A percentile compares a stretch with the other conserved stretches of the same genome.
phyloP scores from a whole-genome alignment of 2,329 filamentous ascomycete genomes.

The Xylaria arbuscula region DNA sequence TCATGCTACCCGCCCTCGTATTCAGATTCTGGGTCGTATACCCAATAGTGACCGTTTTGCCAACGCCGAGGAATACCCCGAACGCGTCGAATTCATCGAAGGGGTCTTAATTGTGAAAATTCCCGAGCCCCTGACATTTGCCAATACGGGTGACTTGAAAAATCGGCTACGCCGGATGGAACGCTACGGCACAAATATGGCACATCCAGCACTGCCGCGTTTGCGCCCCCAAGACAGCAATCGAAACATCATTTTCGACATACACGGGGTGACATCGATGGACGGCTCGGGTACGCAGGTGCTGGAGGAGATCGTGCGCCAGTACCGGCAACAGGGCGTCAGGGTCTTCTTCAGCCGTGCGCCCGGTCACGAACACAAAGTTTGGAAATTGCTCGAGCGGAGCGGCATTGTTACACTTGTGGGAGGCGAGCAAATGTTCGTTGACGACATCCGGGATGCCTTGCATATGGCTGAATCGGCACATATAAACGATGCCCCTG shows the following conservation, averaged over 20 bases:
- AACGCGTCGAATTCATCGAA: conserved; percentile 86
- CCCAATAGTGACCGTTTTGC: conserved; percentile 86
- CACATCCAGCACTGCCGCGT: conserved; percentile 87
- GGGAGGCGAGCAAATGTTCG: conserved; percentile 82
- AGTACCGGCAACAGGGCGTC: conserved; percentile 81
- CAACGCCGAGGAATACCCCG: conserved; percentile 80
- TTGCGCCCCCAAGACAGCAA: conserved; percentile 83
- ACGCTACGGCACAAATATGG: conserved; percentile 85
- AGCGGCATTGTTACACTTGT: conserved; percentile 88
- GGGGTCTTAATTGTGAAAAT: conserved; percentile 97
- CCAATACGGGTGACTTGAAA: conserved; percentile 94
- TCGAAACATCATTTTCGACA: conserved; percentile 93
- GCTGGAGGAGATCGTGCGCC: conserved; percentile 85
- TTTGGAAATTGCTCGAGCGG: conserved; percentile 78
- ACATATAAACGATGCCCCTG: conserved; percentile 47
- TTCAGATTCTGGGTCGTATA: conserved; percentile 93
- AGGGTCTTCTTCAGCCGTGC: conserved; percentile 78
- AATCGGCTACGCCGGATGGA: conserved; percentile 84
- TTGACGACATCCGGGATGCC: conserved; percentile 85
- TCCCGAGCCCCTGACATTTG: conserved; percentile 94
- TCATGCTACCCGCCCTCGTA: conserved; percentile 90
- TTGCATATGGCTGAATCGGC: conserved; percentile 82
- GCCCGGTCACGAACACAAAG: conserved; percentile 61
- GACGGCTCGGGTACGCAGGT: conserved; percentile 96
- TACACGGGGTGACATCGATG: conserved; percentile 94